These are phyloP conservation scores for Trichophyton simii DNA, from an alignment of 2,329 filamentous ascomycete species.

Conservation along the genomic window DNA sequence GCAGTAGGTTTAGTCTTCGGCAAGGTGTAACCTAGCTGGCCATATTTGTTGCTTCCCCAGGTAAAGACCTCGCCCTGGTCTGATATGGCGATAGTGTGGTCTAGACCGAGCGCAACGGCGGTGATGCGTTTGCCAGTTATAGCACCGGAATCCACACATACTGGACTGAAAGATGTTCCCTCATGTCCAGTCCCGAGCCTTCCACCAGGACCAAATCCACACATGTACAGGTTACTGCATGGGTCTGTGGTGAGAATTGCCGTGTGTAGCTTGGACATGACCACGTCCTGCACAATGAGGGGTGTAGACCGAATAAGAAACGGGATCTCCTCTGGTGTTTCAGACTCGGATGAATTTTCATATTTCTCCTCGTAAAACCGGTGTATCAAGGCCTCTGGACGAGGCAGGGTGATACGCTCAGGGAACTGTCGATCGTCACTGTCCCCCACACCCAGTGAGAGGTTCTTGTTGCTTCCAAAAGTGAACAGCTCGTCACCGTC, in stretches of 20 bases:
- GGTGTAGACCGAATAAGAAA: conserved; percentile 58
- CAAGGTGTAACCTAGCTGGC: conserved; percentile 73
- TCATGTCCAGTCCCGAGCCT: conserved; percentile 82
- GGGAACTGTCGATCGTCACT: conserved; percentile 90
- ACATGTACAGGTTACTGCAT: conserved; percentile 81
- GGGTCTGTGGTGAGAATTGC: conserved; percentile 79
- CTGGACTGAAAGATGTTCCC: conserved; percentile 74
- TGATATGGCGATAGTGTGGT: conserved; percentile 77
- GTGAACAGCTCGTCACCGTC: conserved; percentile 77
- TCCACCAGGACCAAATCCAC: conserved; percentile 81
- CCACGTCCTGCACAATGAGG: conserved; percentile 65
- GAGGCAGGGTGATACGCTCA: conserved; percentile 63
- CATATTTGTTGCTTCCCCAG: conserved; percentile 80
- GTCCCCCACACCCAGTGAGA: conserved; percentile 86
- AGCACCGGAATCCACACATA: conserved; percentile 62
- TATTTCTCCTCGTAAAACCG: conserved; percentile 57
- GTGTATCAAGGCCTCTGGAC: conserved; percentile 64
- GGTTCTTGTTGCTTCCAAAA: conserved; percentile 93
- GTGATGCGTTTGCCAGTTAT: conserved; percentile 61
- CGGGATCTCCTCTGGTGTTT: conserved; percentile 41
- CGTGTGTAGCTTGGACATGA: conserved; percentile 83
- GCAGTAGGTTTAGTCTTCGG: conserved; percentile 36
- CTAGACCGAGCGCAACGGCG: conserved; percentile 75
- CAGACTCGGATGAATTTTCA: conserved; percentile 22
- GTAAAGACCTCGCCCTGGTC: conserved; percentile 84